A percentile compares a stretch with the other conserved stretches of the same genome.
These are phyloP conservation scores for Gnomoniopsis sp. DNA, from an alignment of 2,329 filamentous ascomycete genomes.

Conservation along the genomic window DNA sequence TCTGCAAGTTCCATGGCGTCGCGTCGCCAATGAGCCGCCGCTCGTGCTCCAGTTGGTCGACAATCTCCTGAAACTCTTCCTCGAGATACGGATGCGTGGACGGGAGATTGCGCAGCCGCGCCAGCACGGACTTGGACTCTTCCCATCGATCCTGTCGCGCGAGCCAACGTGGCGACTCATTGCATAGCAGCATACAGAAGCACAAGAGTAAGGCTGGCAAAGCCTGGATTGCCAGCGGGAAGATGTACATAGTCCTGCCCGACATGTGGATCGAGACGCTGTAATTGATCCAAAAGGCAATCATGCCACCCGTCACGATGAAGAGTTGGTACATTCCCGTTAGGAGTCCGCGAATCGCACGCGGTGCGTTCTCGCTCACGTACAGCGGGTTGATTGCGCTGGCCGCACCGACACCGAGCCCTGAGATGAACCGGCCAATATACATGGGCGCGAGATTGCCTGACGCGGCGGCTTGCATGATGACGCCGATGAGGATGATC, in stretches of 20 bases:
- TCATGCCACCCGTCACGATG: slow-evolving; percentile 48
- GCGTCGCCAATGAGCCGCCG: slow-evolving; percentile 53
- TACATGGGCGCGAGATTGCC: slow-evolving; percentile 28
- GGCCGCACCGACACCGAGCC: slow-evolving; percentile 47
- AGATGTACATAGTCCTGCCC: slow-evolving; percentile 46
- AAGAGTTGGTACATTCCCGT: slow-evolving; percentile 61
- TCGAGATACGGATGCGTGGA: slow-evolving; percentile 52
- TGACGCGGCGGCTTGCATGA: slow-evolving; percentile 29
- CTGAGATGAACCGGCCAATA: slow-evolving; percentile 44
- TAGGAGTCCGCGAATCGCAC: slow-evolving; percentile 55
- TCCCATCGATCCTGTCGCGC: slow-evolving; percentile 64
- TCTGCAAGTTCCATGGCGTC: slow-evolving; percentile 53
- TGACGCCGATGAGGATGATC: slow-evolving; percentile 28
- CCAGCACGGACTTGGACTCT: slow-evolving; percentile 52
- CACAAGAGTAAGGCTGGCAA: slow-evolving; percentile 60
- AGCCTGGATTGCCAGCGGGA: slow-evolving; percentile 61
- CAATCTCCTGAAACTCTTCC: slow-evolving; percentile 59
- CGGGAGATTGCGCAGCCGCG: slow-evolving; percentile 53
- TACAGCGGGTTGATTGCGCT: slow-evolving; percentile 31
- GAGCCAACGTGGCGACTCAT: slow-evolving; percentile 63
- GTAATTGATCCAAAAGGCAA: slow-evolving; percentile 52
- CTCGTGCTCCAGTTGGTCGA: slow-evolving; percentile 60
- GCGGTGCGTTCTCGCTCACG: slow-evolving; percentile 58
- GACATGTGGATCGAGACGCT: slow-evolving; percentile 30
- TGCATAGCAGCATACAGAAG: slow-evolving; percentile 57